Base-by-base conservation (phyloP, 441 rosid genomes). In the Gossypium schwendimanii region DNA sequence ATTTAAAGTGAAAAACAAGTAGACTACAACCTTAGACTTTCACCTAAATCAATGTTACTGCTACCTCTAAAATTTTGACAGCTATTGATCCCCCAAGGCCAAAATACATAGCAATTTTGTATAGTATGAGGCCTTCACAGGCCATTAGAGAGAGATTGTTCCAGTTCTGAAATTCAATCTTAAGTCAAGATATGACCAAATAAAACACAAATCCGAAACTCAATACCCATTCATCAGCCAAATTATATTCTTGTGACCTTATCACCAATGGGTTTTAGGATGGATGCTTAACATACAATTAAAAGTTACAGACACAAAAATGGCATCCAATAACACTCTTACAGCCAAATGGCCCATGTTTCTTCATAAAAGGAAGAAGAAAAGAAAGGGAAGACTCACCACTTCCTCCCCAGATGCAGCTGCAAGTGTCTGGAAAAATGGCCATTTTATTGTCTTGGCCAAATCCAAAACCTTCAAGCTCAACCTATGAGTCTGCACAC, bases 401-500 rank as follows among this genome's bases (percentile, higher is more conserved):
- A 75, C 70, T 76, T 71, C 89, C 62, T 86, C 72, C 68, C 64
- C 73, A 70, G 90, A 49, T 18, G 83, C 69, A 74, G 36, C 68
- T 72, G 72, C 77, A 61, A 96, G 87, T 80, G 84, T 85, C 73
- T 72, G 80, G 83, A 81, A 92, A 73, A 91, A 77, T 61, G 93
- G 87, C 89, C 91, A 89, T 63, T 89, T 80, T 73, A 87, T 73
- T 76, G 84, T 80, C 83, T 81, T 88, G 60, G 83, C 94, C 65
- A 88, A 65, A 68, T 85, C 85, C 83, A 96, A 79, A 68, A 84
- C 89, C 69, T 76, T 81, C 64, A 92, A 74, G 78, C 87, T 93
- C 72, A 89, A 79, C 69, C 71, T 87, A 82, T 78, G 82, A 74
- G 98, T 94, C 99, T 96, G 85, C 62, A 78, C 41, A 70, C 55